Percentiles rank a stretch among this genome's conserved stretches.
phyloP scores from a whole-genome alignment of 352 stramenopile genomes.

The Globisporangium paroecandrum region DNA sequence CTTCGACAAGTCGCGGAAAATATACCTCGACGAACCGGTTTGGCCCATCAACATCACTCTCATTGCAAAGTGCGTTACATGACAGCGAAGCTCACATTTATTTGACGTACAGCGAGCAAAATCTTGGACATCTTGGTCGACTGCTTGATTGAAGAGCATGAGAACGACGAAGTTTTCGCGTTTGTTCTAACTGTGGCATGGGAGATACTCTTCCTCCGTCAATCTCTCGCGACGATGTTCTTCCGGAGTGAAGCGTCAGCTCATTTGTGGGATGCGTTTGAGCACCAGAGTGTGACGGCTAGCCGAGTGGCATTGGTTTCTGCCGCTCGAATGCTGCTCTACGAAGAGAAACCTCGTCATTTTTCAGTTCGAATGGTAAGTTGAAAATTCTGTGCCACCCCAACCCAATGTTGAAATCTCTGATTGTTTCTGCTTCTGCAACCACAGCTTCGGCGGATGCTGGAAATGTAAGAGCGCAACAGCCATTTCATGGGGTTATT shows the following conservation, averaged over 20 bases:
- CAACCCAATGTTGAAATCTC: not conserved
- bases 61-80: not conserved
- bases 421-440: not conserved
- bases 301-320: not conserved
- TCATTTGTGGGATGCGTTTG: not conserved
- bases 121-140: not conserved
- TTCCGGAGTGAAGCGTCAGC: not conserved
- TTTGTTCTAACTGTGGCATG: not conserved
- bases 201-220: not conserved
- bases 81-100: not conserved
- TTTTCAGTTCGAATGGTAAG: not conserved
- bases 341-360: not conserved
- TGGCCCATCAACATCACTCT: not conserved
- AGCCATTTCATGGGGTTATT: not conserved
- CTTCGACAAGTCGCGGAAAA: not conserved
- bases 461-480: not conserved
- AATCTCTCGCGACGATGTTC: not conserved
- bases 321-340: not conserved
- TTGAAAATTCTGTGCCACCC: not conserved
- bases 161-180: not conserved
- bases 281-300: not conserved
- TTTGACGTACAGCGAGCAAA: not conserved
- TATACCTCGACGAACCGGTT: not conserved
- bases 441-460: not conserved
- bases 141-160: not conserved